Conservation (phyloP, 2,329 filamentous ascomycete genomes). For the Colletotrichum musicola region DNA sequence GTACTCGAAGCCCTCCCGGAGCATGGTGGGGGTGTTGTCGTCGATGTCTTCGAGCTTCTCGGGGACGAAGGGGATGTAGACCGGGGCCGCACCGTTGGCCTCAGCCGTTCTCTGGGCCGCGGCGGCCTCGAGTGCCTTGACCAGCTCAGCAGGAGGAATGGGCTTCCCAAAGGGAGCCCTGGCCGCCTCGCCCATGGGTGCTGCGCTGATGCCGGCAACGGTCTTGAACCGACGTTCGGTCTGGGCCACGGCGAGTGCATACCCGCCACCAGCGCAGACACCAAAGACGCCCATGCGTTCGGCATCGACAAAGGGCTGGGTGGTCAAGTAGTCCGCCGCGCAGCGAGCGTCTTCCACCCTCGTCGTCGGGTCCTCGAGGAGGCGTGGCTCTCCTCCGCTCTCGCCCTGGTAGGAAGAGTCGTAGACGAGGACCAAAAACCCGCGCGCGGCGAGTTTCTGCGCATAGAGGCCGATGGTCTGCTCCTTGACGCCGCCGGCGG, state of each 20-base stretch:
- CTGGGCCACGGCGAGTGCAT: slow-evolving; percentile 50
- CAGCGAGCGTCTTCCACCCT: slow-evolving; percentile 51
- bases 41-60: no score
- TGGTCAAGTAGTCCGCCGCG: slow-evolving; percentile 51
- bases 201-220: slow-evolving; percentile 48
- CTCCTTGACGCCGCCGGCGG: slow-evolving; percentile 52
- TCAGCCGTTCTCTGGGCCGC: no score
- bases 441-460: slow-evolving; percentile 44
- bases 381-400: slow-evolving; percentile 49
- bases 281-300: slow-evolving; percentile 53
- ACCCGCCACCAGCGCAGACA: slow-evolving; percentile 54
- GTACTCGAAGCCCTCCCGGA: no score
- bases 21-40: no score
- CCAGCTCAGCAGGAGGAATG: no score
- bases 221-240: slow-evolving; percentile 54
- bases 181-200: slow-evolving; percentile 33
- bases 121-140: no score
- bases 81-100: no score
- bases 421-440: slow-evolving; percentile 51
- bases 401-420: slow-evolving; percentile 55
- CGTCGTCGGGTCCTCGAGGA: slow-evolving; percentile 53
- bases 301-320: slow-evolving; percentile 46
- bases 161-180: background rate
- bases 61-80: no score
- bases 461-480: slow-evolving; percentile 52